Percentiles rank a stretch among this genome's conserved stretches.
These are phyloP conservation scores for Flaveria floridana DNA, from an alignment of 140 eudicot genomes.

Conservation along the genomic window DNA sequence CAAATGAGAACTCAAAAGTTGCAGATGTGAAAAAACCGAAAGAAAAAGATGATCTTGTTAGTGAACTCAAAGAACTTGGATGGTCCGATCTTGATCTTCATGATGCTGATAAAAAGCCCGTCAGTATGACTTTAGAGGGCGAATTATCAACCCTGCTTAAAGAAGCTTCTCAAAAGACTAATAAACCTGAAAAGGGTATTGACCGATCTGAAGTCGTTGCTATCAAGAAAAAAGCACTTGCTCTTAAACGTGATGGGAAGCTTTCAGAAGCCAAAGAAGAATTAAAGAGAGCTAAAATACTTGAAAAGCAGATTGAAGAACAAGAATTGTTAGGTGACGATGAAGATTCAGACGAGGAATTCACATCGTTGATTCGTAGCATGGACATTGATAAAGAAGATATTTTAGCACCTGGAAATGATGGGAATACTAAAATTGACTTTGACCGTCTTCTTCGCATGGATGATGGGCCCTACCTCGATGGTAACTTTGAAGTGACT, in stretches of 20 bases:
- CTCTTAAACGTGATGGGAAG: constrained; percentile 75
- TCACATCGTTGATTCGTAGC: constrained; percentile 62
- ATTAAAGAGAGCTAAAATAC: constrained; percentile 82
- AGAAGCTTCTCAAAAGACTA: constrained; percentile 49
- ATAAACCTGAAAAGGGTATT: constrained; percentile 35
- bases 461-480: constrained; percentile 53
- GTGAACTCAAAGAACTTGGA: constrained; percentile 76
- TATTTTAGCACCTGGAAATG: constrained; percentile 39
- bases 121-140: constrained; percentile 63
- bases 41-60: constrained; percentile 63
- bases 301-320: constrained; percentile 88
- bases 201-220: constrained; percentile 67
- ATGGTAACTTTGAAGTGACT: constrained; percentile 62
- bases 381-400: constrained; percentile 54
- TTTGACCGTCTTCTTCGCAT: constrained; percentile 42
- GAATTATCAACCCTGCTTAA: constrained; percentile 65
- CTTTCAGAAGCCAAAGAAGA: constrained; percentile 88
- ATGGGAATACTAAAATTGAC: constrained; percentile 41
- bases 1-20: constrained; percentile 29
- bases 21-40: constrained; percentile 40
- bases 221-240: constrained; percentile 72
- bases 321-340: constrained; percentile 71
- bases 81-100: constrained; percentile 84
- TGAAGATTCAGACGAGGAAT: constrained; percentile 86
- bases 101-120: constrained; percentile 65